Percentiles rank a stretch among this genome's conserved stretches.
phyloP scores from a whole-genome alignment of 768 basidiomycete species.

The Royoungia palumana region DNA sequence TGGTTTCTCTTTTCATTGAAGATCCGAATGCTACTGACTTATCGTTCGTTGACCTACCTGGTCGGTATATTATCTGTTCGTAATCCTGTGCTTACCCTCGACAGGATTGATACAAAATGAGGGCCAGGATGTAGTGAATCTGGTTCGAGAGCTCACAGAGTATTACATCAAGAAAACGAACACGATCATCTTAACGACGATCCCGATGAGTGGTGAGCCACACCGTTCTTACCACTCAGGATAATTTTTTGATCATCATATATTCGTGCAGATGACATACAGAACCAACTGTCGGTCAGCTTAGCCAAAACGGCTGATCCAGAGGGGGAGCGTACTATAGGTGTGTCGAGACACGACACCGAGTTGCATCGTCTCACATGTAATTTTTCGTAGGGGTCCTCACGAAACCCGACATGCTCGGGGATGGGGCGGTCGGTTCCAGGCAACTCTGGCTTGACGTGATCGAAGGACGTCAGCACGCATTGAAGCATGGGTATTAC shows the following conservation, averaged over 20 bases:
- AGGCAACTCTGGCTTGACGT: constrained; percentile 48
- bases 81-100: constrained; percentile 5
- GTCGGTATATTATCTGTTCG: constrained; percentile 23
- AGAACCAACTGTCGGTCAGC: constrained; percentile 57
- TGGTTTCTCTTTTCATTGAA: constrained; percentile 43
- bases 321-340: constrained; percentile 57
- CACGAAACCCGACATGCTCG: constrained; percentile 64
- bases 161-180: constrained; percentile 46
- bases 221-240: neutral
- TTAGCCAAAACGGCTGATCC: constrained; percentile 56
- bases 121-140: constrained; percentile 34
- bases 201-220: constrained; percentile 58
- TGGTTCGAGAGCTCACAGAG: constrained; percentile 49
- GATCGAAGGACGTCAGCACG: constrained; percentile 45
- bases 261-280: constrained; percentile 54
- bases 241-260: neutral
- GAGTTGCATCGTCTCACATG: neutral
- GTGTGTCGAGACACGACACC: constrained; percentile 29
- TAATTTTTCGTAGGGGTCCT: constrained; percentile 47
- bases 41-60: constrained; percentile 54
- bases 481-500: constrained; percentile 57
- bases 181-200: constrained; percentile 60
- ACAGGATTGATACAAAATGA: constrained; percentile 60
- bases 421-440: constrained; percentile 38
- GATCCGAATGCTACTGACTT: constrained; percentile 47